Base-by-base conservation (phyloP, 805 yeast species). In the Hanseniaspora pseudoguilliermondii region DNA sequence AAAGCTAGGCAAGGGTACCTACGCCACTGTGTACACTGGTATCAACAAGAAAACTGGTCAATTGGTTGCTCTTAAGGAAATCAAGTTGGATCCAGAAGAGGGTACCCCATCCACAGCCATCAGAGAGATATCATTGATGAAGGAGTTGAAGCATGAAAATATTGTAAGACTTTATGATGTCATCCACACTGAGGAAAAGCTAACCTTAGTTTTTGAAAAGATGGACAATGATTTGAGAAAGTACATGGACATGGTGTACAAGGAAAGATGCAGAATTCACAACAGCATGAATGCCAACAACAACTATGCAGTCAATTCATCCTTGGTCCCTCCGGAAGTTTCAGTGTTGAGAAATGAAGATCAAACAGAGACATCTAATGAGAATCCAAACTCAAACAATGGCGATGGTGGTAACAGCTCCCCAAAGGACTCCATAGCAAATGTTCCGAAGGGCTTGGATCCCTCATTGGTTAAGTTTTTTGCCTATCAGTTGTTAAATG, bases 81-180 rank as follows among this genome's bases (percentile, higher is more conserved):
- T 93, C 68, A 80, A 97, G 57, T 73, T 93, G 54, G 98, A 93
- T 68, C 87, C 95, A 21, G 98, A 93, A 69, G 98, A 93, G 69
- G 98, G 98, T 20, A 97, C 95, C 23, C 98, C 98, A 1, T 89
- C 97, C 1, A 93, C 98, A 0, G 97, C 98, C 6, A 93, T 93
- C 58, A 78, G 98, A 63, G 98, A 93, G 67, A 93, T 93, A 62
- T 91, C 97, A 1, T 75, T 93, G 47, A 77, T 93, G 70, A 91
- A 93, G 68, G 98, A 93, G 68, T 77, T 93, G 77, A 80, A 87
- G 60, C 96, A 93, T 71, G 95, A 88, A 59, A 89, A 91, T 69
- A 90, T 91, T 53, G 97, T 93, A 25, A 76, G 95, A 48, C 75
- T 93, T 44, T 87, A 83, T 69, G 96, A 93, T 69, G 93, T 93